Conservation (phyloP, 371 early-diverging fungal genomes). For the Mucor circinelloides region DNA sequence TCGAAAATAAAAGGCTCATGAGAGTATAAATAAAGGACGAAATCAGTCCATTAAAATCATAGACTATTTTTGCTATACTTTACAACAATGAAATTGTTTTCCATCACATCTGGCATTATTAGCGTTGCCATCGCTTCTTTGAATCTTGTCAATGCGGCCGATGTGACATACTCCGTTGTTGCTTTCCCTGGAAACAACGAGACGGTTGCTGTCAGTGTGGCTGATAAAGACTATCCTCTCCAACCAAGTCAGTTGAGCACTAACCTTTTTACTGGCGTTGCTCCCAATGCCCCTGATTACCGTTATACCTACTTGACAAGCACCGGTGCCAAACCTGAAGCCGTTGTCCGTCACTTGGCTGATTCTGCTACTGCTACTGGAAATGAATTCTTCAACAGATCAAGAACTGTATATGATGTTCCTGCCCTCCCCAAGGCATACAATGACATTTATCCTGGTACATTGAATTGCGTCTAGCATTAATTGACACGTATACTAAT, state of each 20-base stretch:
- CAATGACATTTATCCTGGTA: constrained; percentile 45
- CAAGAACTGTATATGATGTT: constrained; percentile 37
- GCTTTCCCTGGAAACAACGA: constrained; percentile 32
- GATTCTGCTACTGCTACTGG: constrained; percentile 40
- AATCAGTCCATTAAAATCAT: neutral
- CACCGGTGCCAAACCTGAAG: constrained; percentile 16
- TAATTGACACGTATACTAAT: neutral
- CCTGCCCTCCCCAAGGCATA: constrained; percentile 56
- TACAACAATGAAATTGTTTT: neutral
- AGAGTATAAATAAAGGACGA: neutral
- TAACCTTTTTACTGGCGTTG: constrained; percentile 34
- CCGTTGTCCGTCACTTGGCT: constrained; percentile 33
- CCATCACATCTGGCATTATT: constrained; percentile 1
- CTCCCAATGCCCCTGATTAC: constrained; percentile 32
- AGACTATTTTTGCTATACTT: neutral
- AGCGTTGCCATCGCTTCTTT: constrained; percentile 2
- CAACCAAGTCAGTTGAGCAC: constrained; percentile 11
- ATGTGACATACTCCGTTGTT: constrained; percentile 41
- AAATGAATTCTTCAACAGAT: constrained; percentile 54
- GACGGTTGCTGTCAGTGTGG: constrained; percentile 36
- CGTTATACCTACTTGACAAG: constrained; percentile 28
- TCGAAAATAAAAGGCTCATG: neutral
- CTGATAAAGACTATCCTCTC: constrained; percentile 23
- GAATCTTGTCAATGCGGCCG: constrained; percentile 15
- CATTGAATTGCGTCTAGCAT: neutral